These are phyloP conservation scores for Nicotiana sylvestris DNA, from an alignment of 257 asterid species.

Conservation along the genomic window DNA sequence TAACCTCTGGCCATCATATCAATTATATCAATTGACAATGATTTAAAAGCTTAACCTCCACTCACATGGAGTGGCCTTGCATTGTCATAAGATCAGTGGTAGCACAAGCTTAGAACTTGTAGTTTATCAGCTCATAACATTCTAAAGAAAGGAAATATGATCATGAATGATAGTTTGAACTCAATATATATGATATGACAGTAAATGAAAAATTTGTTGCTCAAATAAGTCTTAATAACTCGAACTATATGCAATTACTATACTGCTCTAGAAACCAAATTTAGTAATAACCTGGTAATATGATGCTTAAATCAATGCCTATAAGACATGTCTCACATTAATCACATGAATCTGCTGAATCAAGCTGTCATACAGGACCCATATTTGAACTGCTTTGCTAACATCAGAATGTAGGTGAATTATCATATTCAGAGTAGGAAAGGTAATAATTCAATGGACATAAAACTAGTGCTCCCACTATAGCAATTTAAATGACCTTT, in stretches of 20 bases:
- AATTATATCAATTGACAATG: not conserved
- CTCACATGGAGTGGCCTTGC: not conserved
- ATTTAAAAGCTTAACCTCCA: not conserved
- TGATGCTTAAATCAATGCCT: not conserved
- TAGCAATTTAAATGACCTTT: not conserved
- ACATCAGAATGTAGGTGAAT: not conserved
- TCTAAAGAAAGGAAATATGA: not conserved
- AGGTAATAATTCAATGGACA: not conserved
- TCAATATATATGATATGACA: not conserved
- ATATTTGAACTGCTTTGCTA: not conserved
- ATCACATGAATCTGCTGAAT: not conserved
- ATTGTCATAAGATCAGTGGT: not conserved
- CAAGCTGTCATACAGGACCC: slow-evolving; percentile 2
- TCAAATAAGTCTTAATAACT: not conserved
- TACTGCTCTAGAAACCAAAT: not conserved
- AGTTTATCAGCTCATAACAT: not conserved
- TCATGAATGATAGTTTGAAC: not conserved
- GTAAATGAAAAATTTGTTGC: not conserved
- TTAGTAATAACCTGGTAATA: not conserved
- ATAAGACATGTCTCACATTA: not conserved
- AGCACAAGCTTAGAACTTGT: not conserved
- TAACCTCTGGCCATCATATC: not conserved
- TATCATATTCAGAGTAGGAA: not conserved
- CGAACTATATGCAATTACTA: not conserved
- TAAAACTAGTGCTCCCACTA: not conserved